phyloP scores from a whole-genome alignment of 108 stramenopile species.

The Craspedostauros australis region DNA sequence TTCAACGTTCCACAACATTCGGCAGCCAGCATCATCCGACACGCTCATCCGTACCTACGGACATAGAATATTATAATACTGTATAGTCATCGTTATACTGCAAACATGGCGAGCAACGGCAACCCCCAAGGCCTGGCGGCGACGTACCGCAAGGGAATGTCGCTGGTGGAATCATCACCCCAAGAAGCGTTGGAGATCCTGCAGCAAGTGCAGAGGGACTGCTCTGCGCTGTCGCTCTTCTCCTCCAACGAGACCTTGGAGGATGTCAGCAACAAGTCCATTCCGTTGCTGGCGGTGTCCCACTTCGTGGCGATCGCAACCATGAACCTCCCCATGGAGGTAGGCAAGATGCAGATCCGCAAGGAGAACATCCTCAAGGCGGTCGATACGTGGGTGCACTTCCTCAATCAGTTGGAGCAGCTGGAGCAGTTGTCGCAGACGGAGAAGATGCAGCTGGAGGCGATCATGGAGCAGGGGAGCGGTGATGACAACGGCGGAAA shows the following conservation, averaged over 20 bases:
- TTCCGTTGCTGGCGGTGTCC: slow-evolving; percentile 53
- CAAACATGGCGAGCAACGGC: too few relatives aligned
- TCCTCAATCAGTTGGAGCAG: slow-evolving; percentile 44
- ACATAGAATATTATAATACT: too few relatives aligned
- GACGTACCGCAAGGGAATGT: too few relatives aligned
- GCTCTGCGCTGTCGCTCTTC: slow-evolving; percentile 31
- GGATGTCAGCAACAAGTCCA: slow-evolving; percentile 57
- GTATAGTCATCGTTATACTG: too few relatives aligned
- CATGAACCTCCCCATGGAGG: slow-evolving; percentile 33
- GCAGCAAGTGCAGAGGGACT: slow-evolving; percentile 31
- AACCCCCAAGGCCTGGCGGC: too few relatives aligned
- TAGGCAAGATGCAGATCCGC: slow-evolving; percentile 26
- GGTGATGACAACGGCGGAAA: not conserved
- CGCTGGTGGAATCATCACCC: slow-evolving; percentile 14
- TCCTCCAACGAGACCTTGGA: slow-evolving; percentile 65
- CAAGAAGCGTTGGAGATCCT: slow-evolving; percentile 20
- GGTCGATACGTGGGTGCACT: slow-evolving; percentile 43
- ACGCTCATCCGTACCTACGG: too few relatives aligned
- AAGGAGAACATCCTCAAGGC: slow-evolving; percentile 36
- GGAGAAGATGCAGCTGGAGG: slow-evolving; percentile 40
- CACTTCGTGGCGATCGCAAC: slow-evolving; percentile 60
- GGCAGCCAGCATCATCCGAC: too few relatives aligned
- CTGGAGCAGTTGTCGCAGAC: slow-evolving; percentile 39
- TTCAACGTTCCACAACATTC: too few relatives aligned
- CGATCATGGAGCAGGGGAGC: slow-evolving; percentile 24